Conservation (phyloP, 2,329 filamentous ascomycete genomes). For the Paracoccidioides brasiliensis region DNA sequence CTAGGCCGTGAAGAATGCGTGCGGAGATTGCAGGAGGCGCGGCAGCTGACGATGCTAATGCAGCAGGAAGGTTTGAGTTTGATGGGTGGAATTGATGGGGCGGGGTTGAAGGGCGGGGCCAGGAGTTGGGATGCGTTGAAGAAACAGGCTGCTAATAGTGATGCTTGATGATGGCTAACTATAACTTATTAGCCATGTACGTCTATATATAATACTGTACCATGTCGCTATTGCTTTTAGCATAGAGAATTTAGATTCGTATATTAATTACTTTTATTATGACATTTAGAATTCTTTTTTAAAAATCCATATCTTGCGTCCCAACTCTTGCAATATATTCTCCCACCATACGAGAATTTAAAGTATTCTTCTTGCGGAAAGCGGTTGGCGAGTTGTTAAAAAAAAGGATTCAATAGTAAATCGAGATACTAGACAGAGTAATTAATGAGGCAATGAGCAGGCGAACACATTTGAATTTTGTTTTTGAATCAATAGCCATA, state of each 20-base stretch:
- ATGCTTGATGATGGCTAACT: not conserved
- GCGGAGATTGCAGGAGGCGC: conserved; percentile 31
- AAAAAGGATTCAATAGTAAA: no score
- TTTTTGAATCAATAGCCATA: not conserved
- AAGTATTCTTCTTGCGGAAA: no score
- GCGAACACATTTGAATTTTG: not conserved
- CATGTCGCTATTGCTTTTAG: no score
- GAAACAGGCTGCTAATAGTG: not conserved
- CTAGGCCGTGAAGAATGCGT: conserved; percentile 42
- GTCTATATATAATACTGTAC: not conserved
- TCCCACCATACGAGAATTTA: no score
- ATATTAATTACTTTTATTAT: no score
- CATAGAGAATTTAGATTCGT: no score
- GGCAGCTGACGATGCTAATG: conserved; percentile 17
- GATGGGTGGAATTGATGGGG: conserved; percentile 5
- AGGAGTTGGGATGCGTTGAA: not conserved
- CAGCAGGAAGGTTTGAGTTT: conserved; percentile 10
- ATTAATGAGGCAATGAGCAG: not conserved
- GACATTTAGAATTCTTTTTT: not conserved
- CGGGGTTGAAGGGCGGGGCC: conserved; percentile 8
- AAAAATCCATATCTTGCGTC: not conserved
- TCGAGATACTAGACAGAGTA: no score
- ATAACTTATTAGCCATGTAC: not conserved
- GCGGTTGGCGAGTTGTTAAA: no score
- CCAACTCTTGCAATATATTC: no score